A percentile compares a stretch with the other conserved stretches of the same genome.
phyloP scores from a whole-genome alignment of 495 filamentous ascomycete species.

The Aspergillus heteromorphus region DNA sequence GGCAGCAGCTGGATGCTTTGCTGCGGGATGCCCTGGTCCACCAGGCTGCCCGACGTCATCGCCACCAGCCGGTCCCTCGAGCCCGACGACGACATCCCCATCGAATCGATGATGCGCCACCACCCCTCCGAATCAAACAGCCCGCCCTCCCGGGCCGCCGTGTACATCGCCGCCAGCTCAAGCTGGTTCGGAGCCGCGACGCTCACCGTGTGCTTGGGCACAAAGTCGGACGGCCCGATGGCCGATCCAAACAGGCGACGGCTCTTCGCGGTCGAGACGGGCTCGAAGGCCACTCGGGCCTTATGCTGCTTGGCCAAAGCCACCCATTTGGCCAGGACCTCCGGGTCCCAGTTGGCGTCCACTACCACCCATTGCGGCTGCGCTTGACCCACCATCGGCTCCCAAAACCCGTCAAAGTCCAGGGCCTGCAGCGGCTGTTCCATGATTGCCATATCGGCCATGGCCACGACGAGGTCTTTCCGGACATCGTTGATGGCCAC shows the following conservation, averaged over 20 bases:
- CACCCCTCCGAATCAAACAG: slow-evolving; percentile 63
- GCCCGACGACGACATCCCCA: slow-evolving; percentile 53
- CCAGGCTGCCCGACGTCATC: slow-evolving; percentile 54
- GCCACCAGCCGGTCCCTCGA: slow-evolving; percentile 60
- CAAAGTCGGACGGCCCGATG: slow-evolving; percentile 35
- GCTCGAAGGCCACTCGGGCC: slow-evolving; percentile 73
- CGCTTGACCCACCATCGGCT: slow-evolving; percentile 46
- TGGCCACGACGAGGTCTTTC: slow-evolving; percentile 77
- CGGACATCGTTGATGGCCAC: slow-evolving; percentile 79
- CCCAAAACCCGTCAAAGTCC: slow-evolving; percentile 51
- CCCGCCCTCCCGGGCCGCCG: slow-evolving; percentile 52
- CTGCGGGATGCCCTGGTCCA: slow-evolving; percentile 78
- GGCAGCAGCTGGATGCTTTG: slow-evolving; percentile 81
- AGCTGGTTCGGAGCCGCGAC: slow-evolving; percentile 76
- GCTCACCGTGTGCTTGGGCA: slow-evolving; percentile 59
- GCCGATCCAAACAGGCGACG: slow-evolving; percentile 55
- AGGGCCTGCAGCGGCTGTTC: slow-evolving; percentile 43
- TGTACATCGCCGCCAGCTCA: slow-evolving; percentile 74
- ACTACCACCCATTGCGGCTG: slow-evolving; percentile 70
- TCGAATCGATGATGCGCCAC: slow-evolving; percentile 72
- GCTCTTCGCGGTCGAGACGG: slow-evolving; percentile 79
- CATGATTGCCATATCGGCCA: slow-evolving; percentile 93
- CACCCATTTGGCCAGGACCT: slow-evolving; percentile 58
- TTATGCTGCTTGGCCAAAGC: slow-evolving; percentile 46
- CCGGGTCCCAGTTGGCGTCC: slow-evolving; percentile 74